Evolutionary conservation across 345 rosid genomes (phyloP), one percentile per base, ranked within the genome.

Genomic region (Orychophragmus violaceus): DNA sequence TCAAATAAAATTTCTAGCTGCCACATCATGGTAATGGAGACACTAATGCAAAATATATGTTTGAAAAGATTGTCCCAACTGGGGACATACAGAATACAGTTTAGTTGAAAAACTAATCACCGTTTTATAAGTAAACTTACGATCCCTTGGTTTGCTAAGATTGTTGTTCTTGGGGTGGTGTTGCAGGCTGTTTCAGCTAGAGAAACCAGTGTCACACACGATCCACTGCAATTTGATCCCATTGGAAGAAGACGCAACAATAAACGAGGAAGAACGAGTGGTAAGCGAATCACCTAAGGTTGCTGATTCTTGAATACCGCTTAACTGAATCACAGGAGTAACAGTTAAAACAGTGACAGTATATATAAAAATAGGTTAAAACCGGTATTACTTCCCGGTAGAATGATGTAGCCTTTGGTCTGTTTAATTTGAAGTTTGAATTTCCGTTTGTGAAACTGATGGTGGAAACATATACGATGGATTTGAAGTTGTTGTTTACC

Each of bases 141-240:
- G 61, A 32, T 51, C 48, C 11, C 29, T 74, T 60, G 8, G 6
- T 58, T n/a, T 60, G 39, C 53, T 51, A 3, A 59, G 16, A 11
- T 63, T 48, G 53, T 61, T 45, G 11, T 32, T 70, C 62, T 22
- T 61, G 16, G 12, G 52, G 30, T 51, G 39, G 19, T 5, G 18
- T 53, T 76, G 68, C 87, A 88, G 96, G 74, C 78, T 83, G 74
- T 94, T 90, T 80, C 97, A 87, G 81, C 88, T 88, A 80, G 96
- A 88, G 85, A 90, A 83, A 82, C 88, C 93, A 1, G 89, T 86
- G 42, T 87, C 91, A 84, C 93, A 87, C 77, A 84, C 88, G 27
- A 90, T 94, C 56, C 76, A 90, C 77, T 94, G 97, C 68, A 90
- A 87, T 68, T 73, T 42, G 39, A 82, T 88, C 74, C 54, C 84